Evolutionary conservation across 805 yeast species (phyloP).

Genomic region (Starmerella apicola): DNA sequence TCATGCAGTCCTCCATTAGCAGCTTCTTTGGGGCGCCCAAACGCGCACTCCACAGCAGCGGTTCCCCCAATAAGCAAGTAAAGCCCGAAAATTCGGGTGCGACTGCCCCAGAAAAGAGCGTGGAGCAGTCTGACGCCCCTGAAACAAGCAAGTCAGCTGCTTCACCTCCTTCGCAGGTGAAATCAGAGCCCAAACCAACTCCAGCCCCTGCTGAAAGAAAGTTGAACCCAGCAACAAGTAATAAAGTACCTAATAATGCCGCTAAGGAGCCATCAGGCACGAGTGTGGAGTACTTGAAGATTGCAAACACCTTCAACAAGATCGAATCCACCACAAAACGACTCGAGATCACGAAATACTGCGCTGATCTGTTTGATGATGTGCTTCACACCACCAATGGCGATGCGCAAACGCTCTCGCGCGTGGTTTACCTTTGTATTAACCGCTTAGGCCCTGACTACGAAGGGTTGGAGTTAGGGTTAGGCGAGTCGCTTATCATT

Average conservation of each 20-base stretch:
- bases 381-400: conserved; percentile 37
- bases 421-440: conserved; percentile 71
- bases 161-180: neutral
- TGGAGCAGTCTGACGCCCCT: neutral
- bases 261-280: neutral
- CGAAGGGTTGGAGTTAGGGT: conserved; percentile 83
- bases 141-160: neutral
- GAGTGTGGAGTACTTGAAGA: conserved; percentile 29
- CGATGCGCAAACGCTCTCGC: conserved; percentile 44
- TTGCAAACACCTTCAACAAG: conserved; percentile 58
- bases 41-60: conserved; percentile 5
- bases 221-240: neutral
- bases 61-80: conserved; percentile 1
- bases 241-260: neutral
- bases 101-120: neutral
- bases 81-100: conserved; percentile 1
- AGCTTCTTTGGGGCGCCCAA: conserved; percentile 18
- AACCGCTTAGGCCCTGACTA: conserved; percentile 91
- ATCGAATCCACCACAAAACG: conserved; percentile 75
- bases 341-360: conserved; percentile 62
- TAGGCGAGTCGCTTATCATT: conserved; percentile 79
- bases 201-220: neutral
- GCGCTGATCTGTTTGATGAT: conserved; percentile 58
- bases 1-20: conserved; percentile 22
- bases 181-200: neutral